These are phyloP conservation scores for Trichosporon inkin DNA, from an alignment of 1,284 basidiomycete species.

Conservation along the genomic window DNA sequence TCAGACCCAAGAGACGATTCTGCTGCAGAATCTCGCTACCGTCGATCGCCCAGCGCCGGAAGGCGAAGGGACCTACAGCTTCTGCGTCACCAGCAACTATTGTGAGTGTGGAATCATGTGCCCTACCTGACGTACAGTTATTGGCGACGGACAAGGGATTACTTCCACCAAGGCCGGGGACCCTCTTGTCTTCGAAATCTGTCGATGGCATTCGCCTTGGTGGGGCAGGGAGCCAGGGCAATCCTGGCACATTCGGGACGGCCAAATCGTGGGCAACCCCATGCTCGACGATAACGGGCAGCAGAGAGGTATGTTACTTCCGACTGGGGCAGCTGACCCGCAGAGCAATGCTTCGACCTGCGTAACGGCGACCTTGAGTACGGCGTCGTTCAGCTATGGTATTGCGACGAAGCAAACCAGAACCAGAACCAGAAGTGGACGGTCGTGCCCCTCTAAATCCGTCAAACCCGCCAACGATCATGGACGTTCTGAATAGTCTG, in stretches of 20 bases:
- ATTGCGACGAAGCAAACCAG: not conserved
- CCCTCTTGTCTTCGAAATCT: not conserved
- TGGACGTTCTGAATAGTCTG: no score
- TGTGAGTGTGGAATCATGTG: not conserved
- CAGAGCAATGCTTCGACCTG: not conserved
- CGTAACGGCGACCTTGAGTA: not conserved
- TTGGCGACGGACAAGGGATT: not conserved
- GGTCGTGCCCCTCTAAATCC: not conserved
- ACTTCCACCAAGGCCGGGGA: not conserved
- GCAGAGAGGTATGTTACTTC: not conserved
- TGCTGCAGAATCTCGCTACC: not conserved
- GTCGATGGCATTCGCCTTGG: not conserved
- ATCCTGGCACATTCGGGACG: not conserved
- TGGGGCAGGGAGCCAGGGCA: not conserved
- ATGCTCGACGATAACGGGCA: not conserved
- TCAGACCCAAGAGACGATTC: not conserved
- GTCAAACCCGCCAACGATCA: not conserved
- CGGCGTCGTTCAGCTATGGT: not conserved
- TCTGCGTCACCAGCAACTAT: not conserved
- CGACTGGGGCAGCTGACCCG: not conserved
- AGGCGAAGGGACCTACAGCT: not conserved
- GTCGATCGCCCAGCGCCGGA: not conserved
- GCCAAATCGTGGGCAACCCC: not conserved
- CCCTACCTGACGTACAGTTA: not conserved
- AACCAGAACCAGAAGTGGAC: not conserved